Evolutionary conservation across 305 asterid species (phyloP), one percentile per base, ranked within the genome.

Genomic region (Coffea humblotiana): DNA sequence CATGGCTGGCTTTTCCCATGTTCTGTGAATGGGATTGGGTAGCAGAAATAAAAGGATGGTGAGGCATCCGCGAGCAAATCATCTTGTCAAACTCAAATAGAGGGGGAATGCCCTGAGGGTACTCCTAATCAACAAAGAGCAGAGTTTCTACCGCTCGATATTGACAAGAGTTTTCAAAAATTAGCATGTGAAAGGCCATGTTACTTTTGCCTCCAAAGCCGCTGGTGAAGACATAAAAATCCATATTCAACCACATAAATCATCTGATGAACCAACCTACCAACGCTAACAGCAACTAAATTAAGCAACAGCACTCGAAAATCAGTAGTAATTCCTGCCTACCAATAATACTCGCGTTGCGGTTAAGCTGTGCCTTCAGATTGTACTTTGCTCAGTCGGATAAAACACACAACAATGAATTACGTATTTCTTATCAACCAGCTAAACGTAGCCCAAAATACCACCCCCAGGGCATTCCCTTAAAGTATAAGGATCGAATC

Each of bases 121-220:
- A 16, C 49, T 23, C 52, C 45, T 72, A 72, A 73, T 70, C 56
- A 76, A 63, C 74, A 71, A 48, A 81, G 45, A 29, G 68, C 72
- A 70, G 21, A 70, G 21, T 58, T 58, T 23, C 65, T 56, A 13
- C 47, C n/a, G 40, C 52, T 76, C 60, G 67, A 75, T n/a, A 70
- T 63, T 45, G 76, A 68, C 66, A 16, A 15, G 45, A 15, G 12
- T 47, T 29, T 54, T 80, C 45, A 54, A 18, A 71, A 15, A 21
- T 68, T 27, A 60, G 81, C 86, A 79, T 80, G 86, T 79, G 83
- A 79, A 79, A 64, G 79, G 75, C 77, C 85, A 79, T 76, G 83
- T 83, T 83, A 76, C 78, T 72, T 78, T 76, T 79, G 86, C 78
- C 71, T 70, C 63, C 78, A 71, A 11, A 81, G 32, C 56, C 71